These are phyloP conservation scores for Prunus davidiana DNA, from an alignment of 306 rosid species.

Conservation along the genomic window DNA sequence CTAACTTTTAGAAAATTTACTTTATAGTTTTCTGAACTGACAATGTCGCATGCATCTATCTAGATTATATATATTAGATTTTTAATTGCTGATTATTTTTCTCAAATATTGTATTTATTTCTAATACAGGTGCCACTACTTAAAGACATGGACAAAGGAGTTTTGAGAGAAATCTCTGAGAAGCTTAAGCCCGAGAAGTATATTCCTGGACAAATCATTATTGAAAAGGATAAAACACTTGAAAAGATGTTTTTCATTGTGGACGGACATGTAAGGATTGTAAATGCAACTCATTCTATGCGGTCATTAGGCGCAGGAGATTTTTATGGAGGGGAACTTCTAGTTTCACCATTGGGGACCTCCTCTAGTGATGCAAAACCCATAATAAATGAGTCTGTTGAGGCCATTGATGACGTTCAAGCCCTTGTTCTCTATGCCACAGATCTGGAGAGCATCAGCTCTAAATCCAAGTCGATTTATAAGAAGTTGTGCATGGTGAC, in stretches of 20 bases:
- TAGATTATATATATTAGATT: too few relatives aligned
- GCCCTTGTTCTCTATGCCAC: neutral
- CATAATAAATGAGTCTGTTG: neutral
- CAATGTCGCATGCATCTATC: too few relatives aligned
- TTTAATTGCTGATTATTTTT: too few relatives aligned
- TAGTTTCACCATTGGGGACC: neutral
- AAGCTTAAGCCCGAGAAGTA: slow-evolving; percentile 5
- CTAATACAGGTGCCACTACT: neutral
- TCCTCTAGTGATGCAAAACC: too few relatives aligned
- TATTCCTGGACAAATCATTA: neutral
- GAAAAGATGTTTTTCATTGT: slow-evolving; percentile 14
- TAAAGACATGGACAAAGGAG: neutral
- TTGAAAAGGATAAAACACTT: slow-evolving; percentile 6
- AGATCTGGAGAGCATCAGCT: neutral
- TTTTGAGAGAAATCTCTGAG: neutral
- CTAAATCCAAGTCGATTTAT: too few relatives aligned
- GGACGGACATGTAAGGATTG: neutral
- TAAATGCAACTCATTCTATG: too few relatives aligned
- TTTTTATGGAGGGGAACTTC: neutral
- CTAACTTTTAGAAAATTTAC: too few relatives aligned
- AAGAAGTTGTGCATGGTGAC: too few relatives aligned
- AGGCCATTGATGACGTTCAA: neutral
- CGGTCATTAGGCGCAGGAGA: neutral
- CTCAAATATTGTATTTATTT: too few relatives aligned
- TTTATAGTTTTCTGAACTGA: too few relatives aligned